Evolutionary conservation across 2,329 filamentous ascomycete genomes (phyloP).

Genomic region (Penicillium corylophilum): DNA sequence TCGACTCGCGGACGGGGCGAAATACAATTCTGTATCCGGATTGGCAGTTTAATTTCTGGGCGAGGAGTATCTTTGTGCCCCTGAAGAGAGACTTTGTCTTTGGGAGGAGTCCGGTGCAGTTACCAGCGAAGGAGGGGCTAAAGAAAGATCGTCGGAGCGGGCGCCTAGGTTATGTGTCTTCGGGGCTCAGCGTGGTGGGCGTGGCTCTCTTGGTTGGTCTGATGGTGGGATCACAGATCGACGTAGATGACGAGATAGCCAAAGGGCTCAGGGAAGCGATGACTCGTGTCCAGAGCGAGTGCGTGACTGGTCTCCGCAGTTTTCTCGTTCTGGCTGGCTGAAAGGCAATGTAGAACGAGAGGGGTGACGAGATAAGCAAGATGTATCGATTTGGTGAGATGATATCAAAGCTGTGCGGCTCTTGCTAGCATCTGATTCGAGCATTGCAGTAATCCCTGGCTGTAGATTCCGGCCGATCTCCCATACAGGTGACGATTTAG

Average conservation of each 20-base stretch:
- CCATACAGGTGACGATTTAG: not conserved
- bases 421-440: not conserved
- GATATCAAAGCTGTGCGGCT: not conserved
- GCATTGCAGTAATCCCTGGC: not conserved
- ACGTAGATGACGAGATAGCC: not conserved
- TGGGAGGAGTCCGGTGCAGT: not conserved
- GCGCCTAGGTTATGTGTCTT: not conserved
- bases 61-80: constrained; percentile 47
- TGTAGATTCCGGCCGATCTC: not conserved
- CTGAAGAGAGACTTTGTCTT: constrained; percentile 37
- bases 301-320: not conserved
- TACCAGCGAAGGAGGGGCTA: not conserved
- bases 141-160: not conserved
- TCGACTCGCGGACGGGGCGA: constrained; percentile 46
- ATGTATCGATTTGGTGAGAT: not conserved
- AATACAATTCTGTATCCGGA: constrained; percentile 57
- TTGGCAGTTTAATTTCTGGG: constrained; percentile 52
- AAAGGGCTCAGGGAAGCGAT: not conserved
- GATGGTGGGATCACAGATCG: not conserved
- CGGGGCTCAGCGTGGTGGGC: not conserved
- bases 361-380: not conserved
- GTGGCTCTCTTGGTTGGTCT: not conserved
- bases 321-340: constrained; percentile 1
- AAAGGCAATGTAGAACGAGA: not conserved
- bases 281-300: not conserved